phyloP scores from a whole-genome alignment of 2,329 filamentous ascomycete species.

The Whalleya microplaca region DNA sequence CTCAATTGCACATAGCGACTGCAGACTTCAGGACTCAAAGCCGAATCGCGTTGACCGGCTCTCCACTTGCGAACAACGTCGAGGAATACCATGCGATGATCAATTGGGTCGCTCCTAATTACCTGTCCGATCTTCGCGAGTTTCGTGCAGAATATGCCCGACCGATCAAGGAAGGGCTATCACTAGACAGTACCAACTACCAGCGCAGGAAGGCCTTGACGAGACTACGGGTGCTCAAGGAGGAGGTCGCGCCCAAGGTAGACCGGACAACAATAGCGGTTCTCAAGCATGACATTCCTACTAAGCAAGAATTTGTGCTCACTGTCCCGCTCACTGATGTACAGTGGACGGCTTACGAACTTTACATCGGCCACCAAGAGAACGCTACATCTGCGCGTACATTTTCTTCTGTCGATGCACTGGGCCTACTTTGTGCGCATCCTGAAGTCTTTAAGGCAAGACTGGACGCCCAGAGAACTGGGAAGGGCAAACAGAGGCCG shows the following conservation, averaged over 20 bases:
- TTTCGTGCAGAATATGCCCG: constrained; percentile 72
- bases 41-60: constrained; percentile 84
- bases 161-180: constrained; percentile 75
- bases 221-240: constrained; percentile 71
- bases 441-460: constrained; percentile 51
- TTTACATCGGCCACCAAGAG: constrained; percentile 42
- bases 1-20: constrained; percentile 58
- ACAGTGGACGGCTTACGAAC: constrained; percentile 66
- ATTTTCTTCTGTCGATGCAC: constrained; percentile 43
- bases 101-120: constrained; percentile 81
- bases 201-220: constrained; percentile 66
- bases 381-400: constrained; percentile 21
- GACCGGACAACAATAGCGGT: constrained; percentile 71
- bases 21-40: constrained; percentile 66
- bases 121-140: constrained; percentile 68
- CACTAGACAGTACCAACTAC: constrained; percentile 58
- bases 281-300: constrained; percentile 68
- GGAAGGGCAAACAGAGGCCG: constrained; percentile 15
- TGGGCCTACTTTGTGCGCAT: constrained; percentile 57
- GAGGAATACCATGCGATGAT: constrained; percentile 87
- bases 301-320: constrained; percentile 82
- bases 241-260: constrained; percentile 76
- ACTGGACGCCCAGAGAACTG: constrained; percentile 30
- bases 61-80: constrained; percentile 83
- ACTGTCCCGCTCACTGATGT: constrained; percentile 69